A percentile compares a stretch with the other conserved stretches of the same genome.
Conservation (phyloP, 164 flowering plant species). For the Piper longum region DNA sequence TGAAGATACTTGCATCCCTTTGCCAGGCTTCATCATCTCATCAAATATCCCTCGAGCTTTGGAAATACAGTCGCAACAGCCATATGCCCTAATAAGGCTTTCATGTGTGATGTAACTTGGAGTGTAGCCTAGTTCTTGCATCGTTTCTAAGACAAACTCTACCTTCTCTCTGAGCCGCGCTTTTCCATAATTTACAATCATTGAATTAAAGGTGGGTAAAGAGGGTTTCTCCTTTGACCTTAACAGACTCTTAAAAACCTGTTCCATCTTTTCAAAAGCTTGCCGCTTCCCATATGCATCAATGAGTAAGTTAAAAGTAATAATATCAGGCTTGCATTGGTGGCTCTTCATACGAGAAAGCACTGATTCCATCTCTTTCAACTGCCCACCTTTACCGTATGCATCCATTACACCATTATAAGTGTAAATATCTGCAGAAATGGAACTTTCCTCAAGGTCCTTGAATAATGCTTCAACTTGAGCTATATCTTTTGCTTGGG, state of each 20-base stretch:
- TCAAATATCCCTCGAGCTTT: conserved; percentile 67
- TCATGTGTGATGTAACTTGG: conserved; percentile 81
- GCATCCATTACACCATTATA: conserved; percentile 96
- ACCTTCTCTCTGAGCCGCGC: conserved; percentile 77
- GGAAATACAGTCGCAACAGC: conserved; percentile 62
- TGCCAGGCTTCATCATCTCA: conserved; percentile 31
- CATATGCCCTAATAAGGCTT: conserved; percentile 67
- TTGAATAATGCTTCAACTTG: conserved; percentile 62
- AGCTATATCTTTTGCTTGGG: conserved; percentile 54
- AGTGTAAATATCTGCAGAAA: conserved; percentile 74
- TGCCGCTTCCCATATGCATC: conserved; percentile 91
- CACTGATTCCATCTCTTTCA: conserved; percentile 73
- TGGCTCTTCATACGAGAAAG: conserved; percentile 67
- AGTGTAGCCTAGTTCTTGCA: conserved; percentile 46
- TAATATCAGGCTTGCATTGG: conserved; percentile 67
- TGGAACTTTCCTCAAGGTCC: conserved; percentile 58
- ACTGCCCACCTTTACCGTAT: conserved; percentile 86
- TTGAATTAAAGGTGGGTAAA: conserved; percentile 82
- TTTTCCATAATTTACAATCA: conserved; percentile 87
- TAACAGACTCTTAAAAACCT: conserved; percentile 66
- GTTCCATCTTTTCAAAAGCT: conserved; percentile 89
- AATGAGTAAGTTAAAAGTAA: conserved; percentile 75
- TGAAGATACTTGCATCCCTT: conserved; percentile 55
- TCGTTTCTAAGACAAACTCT: conserved; percentile 37
- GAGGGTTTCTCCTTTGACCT: conserved; percentile 79